Conservation (phyloP, 1,284 basidiomycete genomes). For the Cryptococcus depauperatus region DNA sequence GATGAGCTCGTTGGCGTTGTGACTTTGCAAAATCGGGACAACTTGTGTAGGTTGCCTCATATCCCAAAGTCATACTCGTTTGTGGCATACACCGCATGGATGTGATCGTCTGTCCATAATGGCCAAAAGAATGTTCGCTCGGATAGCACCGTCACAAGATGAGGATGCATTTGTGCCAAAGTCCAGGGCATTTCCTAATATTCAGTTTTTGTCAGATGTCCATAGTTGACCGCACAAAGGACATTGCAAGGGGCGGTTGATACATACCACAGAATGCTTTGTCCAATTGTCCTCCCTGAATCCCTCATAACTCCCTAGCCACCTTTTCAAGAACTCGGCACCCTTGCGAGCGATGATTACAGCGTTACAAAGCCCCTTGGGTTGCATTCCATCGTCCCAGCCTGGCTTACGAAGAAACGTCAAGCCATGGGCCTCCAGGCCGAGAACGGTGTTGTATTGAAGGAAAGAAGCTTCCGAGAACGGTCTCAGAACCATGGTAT, state of each 20-base stretch:
- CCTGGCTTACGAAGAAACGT: conserved; percentile 14
- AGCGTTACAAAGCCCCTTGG: conserved; percentile 46
- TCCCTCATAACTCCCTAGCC: conserved; percentile 38
- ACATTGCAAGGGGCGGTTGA: neutral
- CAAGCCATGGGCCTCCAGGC: conserved; percentile 37
- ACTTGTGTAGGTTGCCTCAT: conserved; percentile 33
- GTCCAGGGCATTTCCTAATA: conserved; percentile 35
- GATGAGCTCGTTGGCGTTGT: too few species aligned
- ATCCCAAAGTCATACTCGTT: conserved; percentile 31
- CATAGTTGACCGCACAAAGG: neutral
- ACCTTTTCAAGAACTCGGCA: conserved; percentile 37
- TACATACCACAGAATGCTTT: conserved; percentile 39
- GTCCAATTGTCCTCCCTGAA: conserved; percentile 42
- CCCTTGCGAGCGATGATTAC: conserved; percentile 42
- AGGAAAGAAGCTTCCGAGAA: conserved; percentile 24
- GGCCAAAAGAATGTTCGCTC: conserved; percentile 48
- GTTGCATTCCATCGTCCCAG: conserved; percentile 30
- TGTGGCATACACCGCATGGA: conserved; percentile 29
- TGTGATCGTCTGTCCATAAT: conserved; percentile 37
- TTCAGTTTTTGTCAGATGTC: too few species aligned
- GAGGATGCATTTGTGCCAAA: conserved; percentile 41
- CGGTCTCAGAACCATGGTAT: conserved; percentile 27
- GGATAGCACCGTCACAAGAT: conserved; percentile 43
- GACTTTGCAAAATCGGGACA: too few species aligned
- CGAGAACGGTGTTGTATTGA: conserved; percentile 41